Percentiles rank a stretch among this genome's conserved stretches.
Evolutionary conservation across 768 basidiomycete species (phyloP).

Genomic region (Pisolithus microcarpus): DNA sequence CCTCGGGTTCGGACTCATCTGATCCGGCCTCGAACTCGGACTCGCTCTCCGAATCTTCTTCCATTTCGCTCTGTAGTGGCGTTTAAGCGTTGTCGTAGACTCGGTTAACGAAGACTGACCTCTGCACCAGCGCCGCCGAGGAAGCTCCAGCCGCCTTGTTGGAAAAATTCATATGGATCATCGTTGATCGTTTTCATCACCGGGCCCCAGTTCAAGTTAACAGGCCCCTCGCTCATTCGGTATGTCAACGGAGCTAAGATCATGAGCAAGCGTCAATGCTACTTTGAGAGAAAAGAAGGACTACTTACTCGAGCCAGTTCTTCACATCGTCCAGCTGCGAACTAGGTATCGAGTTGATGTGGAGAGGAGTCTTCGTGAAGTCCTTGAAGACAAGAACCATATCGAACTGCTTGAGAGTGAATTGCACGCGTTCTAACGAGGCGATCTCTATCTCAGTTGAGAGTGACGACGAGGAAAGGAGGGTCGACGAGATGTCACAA

Average conservation of each 20-base stretch:
- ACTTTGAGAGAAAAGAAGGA: background rate
- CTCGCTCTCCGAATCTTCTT: slow-evolving; percentile 57
- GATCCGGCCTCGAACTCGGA: slow-evolving; percentile 58
- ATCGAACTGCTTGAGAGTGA: slow-evolving; percentile 94
- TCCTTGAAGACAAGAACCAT: slow-evolving; percentile 96
- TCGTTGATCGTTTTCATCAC: slow-evolving; percentile 99
- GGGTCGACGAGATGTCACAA: slow-evolving; percentile 92
- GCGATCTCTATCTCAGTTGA: slow-evolving; percentile 94
- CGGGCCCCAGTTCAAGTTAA: slow-evolving; percentile 96
- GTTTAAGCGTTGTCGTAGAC: slow-evolving; percentile 29
- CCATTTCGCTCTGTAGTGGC: slow-evolving; percentile 45
- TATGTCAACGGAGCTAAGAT: slow-evolving; percentile 85
- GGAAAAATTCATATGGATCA: slow-evolving; percentile 92
- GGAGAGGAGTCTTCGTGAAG: slow-evolving; percentile 84
- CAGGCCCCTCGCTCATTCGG: slow-evolving; percentile 90
- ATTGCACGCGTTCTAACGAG: slow-evolving; percentile 94
- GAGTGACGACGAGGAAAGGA: slow-evolving; percentile 92
- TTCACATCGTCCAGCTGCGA: slow-evolving; percentile 93
- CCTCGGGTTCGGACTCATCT: slow-evolving; percentile 36
- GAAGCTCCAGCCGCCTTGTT: slow-evolving; percentile 96
- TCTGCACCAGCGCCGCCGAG: slow-evolving; percentile 65
- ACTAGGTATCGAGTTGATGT: slow-evolving; percentile 94
- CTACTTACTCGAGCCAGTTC: slow-evolving; percentile 92
- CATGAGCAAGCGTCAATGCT: background rate
- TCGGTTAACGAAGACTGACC: slow-evolving; percentile 33